phyloP scores from a whole-genome alignment of 2,329 filamentous ascomycete species.

The Calonectria ilicicola region DNA sequence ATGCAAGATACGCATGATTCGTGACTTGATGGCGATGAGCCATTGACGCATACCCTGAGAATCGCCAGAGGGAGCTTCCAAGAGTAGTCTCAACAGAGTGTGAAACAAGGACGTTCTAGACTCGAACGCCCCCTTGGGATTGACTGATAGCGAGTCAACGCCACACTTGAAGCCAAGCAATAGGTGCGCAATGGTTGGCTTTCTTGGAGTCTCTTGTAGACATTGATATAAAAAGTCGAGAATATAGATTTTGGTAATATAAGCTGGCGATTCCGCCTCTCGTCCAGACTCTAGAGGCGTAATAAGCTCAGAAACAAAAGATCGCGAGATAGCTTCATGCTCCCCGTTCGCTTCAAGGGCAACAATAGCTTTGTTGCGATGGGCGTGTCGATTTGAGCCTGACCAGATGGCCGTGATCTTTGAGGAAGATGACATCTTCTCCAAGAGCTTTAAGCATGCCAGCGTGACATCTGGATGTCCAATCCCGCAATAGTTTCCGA shows the following conservation, averaged over 20 bases:
- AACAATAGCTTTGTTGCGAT: conserved; percentile 87
- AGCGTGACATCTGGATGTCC: conserved; percentile 85
- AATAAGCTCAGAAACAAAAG: conserved; percentile 77
- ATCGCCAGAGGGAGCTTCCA: conserved; percentile 75
- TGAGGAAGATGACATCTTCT: conserved; percentile 86
- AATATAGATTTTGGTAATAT: conserved; percentile 85
- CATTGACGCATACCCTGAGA: conserved; percentile 73
- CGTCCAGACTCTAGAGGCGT: conserved; percentile 79
- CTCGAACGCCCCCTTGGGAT: conserved; percentile 77
- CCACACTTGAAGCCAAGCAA: conserved; percentile 89
- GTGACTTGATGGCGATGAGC: conserved; percentile 76
- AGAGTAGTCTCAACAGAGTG: conserved; percentile 77
- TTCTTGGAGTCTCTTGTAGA: conserved; percentile 78
- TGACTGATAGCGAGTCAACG: conserved; percentile 75
- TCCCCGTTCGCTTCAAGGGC: conserved; percentile 87
- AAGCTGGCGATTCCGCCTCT: conserved; percentile 77
- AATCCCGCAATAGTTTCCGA: conserved; percentile 89
- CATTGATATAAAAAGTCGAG: conserved; percentile 88
- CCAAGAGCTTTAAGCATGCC: conserved; percentile 82
- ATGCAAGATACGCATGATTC: conserved; percentile 79
- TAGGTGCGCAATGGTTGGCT: conserved; percentile 90
- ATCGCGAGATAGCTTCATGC: conserved; percentile 81
- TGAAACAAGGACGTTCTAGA: conserved; percentile 85
- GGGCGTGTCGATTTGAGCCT: conserved; percentile 70
- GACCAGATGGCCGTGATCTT: conserved; percentile 80